Evolutionary conservation across 2,329 filamentous ascomycete species (phyloP).

Genomic region (Ceratocystis harringtonii): DNA sequence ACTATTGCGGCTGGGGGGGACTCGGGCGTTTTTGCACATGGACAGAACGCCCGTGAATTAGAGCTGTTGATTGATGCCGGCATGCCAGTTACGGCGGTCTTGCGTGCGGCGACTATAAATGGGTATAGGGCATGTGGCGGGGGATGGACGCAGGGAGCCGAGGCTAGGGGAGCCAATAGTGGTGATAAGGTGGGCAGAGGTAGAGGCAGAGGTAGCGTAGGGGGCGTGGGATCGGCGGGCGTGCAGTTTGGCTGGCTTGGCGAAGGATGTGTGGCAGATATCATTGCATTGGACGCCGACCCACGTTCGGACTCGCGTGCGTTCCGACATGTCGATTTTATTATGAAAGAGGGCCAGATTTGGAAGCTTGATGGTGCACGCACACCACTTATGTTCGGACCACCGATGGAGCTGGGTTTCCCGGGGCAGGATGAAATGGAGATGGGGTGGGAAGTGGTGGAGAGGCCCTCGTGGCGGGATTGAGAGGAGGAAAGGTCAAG

Average conservation of each 20-base stretch:
- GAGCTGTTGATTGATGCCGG: constrained; percentile 39
- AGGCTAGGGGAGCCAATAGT: not conserved
- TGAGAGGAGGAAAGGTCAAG: not conserved
- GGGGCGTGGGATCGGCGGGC: constrained; percentile 15
- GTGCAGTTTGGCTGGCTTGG: constrained; percentile 35
- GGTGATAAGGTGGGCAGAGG: constrained; percentile 3
- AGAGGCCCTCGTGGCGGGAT: constrained; percentile 12
- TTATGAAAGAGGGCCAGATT: constrained; percentile 41
- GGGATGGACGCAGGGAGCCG: constrained; percentile 26
- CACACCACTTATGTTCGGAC: constrained; percentile 13
- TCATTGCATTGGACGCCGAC: constrained; percentile 35
- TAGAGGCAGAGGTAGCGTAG: not conserved
- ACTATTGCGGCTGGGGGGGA: constrained; percentile 38
- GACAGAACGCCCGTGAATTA: constrained; percentile 37
- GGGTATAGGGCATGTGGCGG: constrained; percentile 42
- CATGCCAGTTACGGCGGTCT: constrained; percentile 33
- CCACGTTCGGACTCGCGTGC: constrained; percentile 28
- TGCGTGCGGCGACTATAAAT: constrained; percentile 35
- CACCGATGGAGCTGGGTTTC: not conserved
- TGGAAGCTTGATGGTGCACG: constrained; percentile 29
- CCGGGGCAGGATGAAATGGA: constrained; percentile 10
- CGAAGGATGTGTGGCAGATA: constrained; percentile 34
- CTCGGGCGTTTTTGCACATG: constrained; percentile 39
- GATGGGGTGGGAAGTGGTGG: constrained; percentile 17
- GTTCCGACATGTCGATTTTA: constrained; percentile 35